These are phyloP conservation scores for Candida ovalis DNA, from an alignment of 805 yeast genomes.

Conservation along the genomic window DNA sequence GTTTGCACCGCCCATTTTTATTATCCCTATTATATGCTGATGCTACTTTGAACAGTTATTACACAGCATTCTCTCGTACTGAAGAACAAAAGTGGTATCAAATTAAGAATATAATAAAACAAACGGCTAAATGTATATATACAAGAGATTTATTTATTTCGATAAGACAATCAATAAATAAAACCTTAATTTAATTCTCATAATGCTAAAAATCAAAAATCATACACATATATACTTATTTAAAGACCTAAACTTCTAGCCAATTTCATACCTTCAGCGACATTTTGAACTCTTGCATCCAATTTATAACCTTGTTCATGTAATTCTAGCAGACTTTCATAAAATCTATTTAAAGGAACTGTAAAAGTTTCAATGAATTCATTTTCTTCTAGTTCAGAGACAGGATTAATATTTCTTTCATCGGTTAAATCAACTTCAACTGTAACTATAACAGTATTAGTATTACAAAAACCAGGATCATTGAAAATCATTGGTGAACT, in stretches of 20 bases:
- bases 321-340: conserved; percentile 48
- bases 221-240: neutral
- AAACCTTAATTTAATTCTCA: neutral
- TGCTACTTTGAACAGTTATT: too few species aligned
- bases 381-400: conserved; percentile 76
- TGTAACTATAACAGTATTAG: conserved; percentile 75
- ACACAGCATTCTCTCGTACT: too few species aligned
- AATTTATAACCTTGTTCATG: conserved; percentile 65
- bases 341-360: conserved; percentile 58
- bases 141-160: neutral
- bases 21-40: too few species aligned
- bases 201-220: too few species aligned
- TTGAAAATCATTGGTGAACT: conserved; percentile 34
- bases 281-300: conserved; percentile 84
- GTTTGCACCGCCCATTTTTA: too few species aligned
- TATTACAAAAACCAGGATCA: conserved; percentile 78
- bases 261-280: conserved; percentile 74
- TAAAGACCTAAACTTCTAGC: conserved; percentile 30
- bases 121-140: neutral
- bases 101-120: too few species aligned
- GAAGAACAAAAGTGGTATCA: too few species aligned
- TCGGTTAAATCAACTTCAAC: conserved; percentile 70
- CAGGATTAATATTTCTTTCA: conserved; percentile 64
- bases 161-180: neutral
- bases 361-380: conserved; percentile 91